Percentiles rank a stretch among this genome's conserved stretches.
Conservation (phyloP, 2,329 filamentous ascomycete genomes). For the Alternaria sp. region DNA sequence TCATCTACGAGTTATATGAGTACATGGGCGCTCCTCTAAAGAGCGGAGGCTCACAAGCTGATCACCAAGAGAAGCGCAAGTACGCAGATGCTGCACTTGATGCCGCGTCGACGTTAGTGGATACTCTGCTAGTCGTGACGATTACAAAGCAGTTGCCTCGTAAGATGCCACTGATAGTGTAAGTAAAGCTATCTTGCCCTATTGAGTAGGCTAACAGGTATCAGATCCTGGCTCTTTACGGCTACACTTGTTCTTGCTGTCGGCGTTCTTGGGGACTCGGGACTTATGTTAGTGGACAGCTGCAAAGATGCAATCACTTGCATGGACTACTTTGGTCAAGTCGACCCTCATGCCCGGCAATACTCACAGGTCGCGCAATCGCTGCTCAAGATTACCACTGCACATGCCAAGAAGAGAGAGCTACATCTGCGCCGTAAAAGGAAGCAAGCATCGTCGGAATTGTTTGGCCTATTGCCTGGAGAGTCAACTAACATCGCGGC, state of each 20-base stretch:
- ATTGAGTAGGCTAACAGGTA: background rate
- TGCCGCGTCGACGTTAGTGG: constrained; percentile 35
- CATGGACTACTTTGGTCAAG: constrained; percentile 34
- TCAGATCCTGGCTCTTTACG: constrained; percentile 41
- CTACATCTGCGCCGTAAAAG: constrained; percentile 27
- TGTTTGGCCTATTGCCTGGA: constrained; percentile 35
- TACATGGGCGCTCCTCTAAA: constrained; percentile 41
- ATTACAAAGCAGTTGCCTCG: constrained; percentile 26
- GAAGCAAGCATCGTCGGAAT: constrained; percentile 37
- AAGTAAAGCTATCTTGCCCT: background rate
- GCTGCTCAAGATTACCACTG: constrained; percentile 31
- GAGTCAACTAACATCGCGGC: background rate
- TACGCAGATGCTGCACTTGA: constrained; percentile 42
- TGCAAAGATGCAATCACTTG: constrained; percentile 32
- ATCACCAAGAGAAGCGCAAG: constrained; percentile 34
- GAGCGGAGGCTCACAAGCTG: constrained; percentile 30
- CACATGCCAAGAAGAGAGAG: constrained; percentile 34
- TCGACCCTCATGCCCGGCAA: constrained; percentile 40
- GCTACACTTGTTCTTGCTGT: constrained; percentile 38
- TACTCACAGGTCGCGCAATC: constrained; percentile 37
- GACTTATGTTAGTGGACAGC: constrained; percentile 25
- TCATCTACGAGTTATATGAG: constrained; percentile 58
- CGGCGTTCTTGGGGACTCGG: constrained; percentile 32
- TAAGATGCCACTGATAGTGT: constrained; percentile 43
- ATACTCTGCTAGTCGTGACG: constrained; percentile 31